phyloP scores from a whole-genome alignment of 164 flowering plant genomes.

The Dillenia suffruticosa region DNA sequence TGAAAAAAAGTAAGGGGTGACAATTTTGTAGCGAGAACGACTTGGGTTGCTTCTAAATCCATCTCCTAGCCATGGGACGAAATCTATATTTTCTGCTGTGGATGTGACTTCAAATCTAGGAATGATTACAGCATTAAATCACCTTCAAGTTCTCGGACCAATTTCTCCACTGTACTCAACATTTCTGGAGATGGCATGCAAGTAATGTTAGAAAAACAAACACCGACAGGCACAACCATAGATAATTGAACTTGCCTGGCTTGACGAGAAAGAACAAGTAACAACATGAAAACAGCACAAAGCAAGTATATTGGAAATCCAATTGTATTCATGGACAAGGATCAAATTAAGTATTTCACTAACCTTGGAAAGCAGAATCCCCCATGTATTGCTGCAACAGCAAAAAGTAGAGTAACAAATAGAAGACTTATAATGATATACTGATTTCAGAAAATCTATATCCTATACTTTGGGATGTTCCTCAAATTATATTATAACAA shows the following conservation, averaged over 20 bases:
- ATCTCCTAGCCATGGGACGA: too few relatives aligned
- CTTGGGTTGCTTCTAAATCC: too few relatives aligned
- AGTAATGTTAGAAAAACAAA: background rate
- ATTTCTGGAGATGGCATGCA: conserved; percentile 24
- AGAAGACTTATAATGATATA: background rate
- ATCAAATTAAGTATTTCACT: background rate
- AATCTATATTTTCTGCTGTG: too few relatives aligned
- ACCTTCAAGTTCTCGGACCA: conserved; percentile 36
- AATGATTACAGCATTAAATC: conserved; percentile 12
- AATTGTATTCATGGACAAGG: background rate
- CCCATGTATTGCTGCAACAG: conserved; percentile 47
- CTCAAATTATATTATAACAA: too few relatives aligned
- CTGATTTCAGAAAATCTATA: too few relatives aligned
- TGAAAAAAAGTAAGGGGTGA: too few relatives aligned
- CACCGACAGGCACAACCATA: background rate
- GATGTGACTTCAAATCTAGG: background rate
- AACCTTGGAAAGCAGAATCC: conserved; percentile 51
- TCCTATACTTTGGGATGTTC: too few relatives aligned
- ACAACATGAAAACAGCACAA: too few relatives aligned
- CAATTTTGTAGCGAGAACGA: too few relatives aligned
- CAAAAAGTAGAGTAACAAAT: conserved; percentile 2
- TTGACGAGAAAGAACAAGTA: too few relatives aligned
- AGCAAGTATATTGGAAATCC: too few relatives aligned
- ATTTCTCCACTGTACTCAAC: conserved; percentile 41
- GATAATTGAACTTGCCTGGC: background rate